These are phyloP conservation scores for Aspergillus wentii DNA, from an alignment of 495 filamentous ascomycete genomes.

Conservation along the genomic window DNA sequence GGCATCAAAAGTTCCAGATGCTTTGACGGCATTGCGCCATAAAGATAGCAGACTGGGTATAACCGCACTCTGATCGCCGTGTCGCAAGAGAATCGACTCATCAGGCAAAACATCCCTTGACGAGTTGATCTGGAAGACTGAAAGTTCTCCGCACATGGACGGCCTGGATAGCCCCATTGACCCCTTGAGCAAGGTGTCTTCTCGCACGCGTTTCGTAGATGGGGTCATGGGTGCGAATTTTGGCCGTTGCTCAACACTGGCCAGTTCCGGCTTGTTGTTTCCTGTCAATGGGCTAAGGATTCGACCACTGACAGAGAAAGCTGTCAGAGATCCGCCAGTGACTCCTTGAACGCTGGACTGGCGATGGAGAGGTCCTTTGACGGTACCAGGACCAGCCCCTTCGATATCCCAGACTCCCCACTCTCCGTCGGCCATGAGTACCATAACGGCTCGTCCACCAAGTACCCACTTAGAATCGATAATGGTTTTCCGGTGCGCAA, in stretches of 20 bases:
- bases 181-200: slow-evolving; percentile 52
- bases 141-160: slow-evolving; percentile 58
- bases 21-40: slow-evolving; percentile 60
- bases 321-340: slow-evolving; percentile 57
- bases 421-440: slow-evolving; percentile 76
- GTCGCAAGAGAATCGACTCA: slow-evolving; percentile 64
- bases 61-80: slow-evolving; percentile 55
- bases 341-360: slow-evolving; percentile 53
- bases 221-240: slow-evolving; percentile 83
- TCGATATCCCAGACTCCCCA: slow-evolving; percentile 94
- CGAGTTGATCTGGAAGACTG: slow-evolving; percentile 46
- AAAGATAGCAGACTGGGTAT: slow-evolving; percentile 63
- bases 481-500: slow-evolving; percentile 62
- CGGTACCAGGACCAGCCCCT: slow-evolving; percentile 52
- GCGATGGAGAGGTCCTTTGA: slow-evolving; percentile 50
- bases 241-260: slow-evolving; percentile 36
- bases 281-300: slow-evolving; percentile 38
- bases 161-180: slow-evolving; percentile 22
- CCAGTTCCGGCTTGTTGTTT: slow-evolving; percentile 27
- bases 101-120: slow-evolving; percentile 47
- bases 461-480: slow-evolving; percentile 80
- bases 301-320: slow-evolving; percentile 67
- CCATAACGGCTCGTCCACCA: slow-evolving; percentile 71
- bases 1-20: slow-evolving; percentile 51
- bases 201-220: slow-evolving; percentile 60